phyloP scores from a whole-genome alignment of 1,139 yeast species.

The Wickerhamiella infanticola region DNA sequence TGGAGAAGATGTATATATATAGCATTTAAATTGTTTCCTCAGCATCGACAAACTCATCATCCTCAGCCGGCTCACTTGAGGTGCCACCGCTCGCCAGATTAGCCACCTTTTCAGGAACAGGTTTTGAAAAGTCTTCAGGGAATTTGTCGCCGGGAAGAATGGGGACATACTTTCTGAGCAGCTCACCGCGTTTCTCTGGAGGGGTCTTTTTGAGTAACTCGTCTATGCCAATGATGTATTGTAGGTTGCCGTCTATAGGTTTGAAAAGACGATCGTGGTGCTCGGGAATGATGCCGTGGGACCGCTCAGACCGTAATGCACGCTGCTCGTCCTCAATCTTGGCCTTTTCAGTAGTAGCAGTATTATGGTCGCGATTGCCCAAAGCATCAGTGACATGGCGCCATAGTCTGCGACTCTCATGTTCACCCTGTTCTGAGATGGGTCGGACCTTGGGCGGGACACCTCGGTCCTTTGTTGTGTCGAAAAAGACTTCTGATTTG shows the following conservation, averaged over 20 bases:
- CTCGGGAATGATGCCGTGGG: conserved; percentile 47
- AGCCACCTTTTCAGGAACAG: conserved; percentile 42
- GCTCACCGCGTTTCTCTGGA: conserved; percentile 36
- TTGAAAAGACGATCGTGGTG: conserved; percentile 70
- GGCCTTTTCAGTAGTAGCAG: conserved; percentile 79
- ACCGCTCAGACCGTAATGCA: conserved; percentile 55
- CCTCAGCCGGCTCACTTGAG: not conserved
- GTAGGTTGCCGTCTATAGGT: conserved; percentile 29
- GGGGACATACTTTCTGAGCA: conserved; percentile 43
- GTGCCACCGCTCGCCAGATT: conserved; percentile 4
- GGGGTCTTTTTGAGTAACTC: conserved; percentile 38
- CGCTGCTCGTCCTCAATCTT: conserved; percentile 79
- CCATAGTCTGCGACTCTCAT: conserved; percentile 80
- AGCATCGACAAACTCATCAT: conserved; percentile 13
- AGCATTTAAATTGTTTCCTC: conserved; percentile 1
- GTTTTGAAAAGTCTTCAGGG: conserved; percentile 47
- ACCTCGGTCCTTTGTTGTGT: conserved; percentile 40
- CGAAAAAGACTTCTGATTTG: conserved; percentile 41
- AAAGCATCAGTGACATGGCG: conserved; percentile 63
- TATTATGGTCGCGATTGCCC: conserved; percentile 54
- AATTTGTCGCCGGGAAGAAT: conserved; percentile 63
- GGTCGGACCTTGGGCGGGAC: conserved; percentile 60
- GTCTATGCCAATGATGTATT: conserved; percentile 38
- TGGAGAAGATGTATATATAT: not conserved
- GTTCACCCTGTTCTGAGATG: conserved; percentile 57